phyloP scores from a whole-genome alignment of 1,284 basidiomycete genomes.

The Tylopilus sp. region DNA sequence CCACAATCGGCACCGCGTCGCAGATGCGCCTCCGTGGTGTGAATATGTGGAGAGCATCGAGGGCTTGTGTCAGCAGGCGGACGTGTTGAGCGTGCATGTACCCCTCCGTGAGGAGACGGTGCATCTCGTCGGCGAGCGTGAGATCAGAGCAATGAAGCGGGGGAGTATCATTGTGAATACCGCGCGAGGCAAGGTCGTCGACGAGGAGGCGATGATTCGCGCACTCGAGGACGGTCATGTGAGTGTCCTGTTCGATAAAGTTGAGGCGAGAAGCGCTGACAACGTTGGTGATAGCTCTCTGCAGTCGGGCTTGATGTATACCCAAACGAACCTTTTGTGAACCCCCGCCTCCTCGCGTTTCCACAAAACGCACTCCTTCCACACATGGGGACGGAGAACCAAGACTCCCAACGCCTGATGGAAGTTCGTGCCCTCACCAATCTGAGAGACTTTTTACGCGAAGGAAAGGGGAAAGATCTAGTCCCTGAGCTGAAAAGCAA shows the following conservation, averaged over 20 bases:
- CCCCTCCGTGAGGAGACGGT: slow-evolving; percentile 74
- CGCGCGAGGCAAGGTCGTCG: slow-evolving; percentile 85
- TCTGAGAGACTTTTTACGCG: slow-evolving; percentile 63
- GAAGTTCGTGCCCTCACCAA: slow-evolving; percentile 76
- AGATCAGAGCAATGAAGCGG: slow-evolving; percentile 80
- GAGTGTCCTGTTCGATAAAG: slow-evolving; percentile 28
- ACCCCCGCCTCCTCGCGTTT: slow-evolving; percentile 76
- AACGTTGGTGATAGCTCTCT: slow-evolving; percentile 52
- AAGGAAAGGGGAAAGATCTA: slow-evolving; percentile 63
- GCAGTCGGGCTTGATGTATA: slow-evolving; percentile 89
- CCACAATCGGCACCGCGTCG: slow-evolving; percentile 64
- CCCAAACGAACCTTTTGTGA: slow-evolving; percentile 84
- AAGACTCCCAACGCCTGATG: slow-evolving; percentile 81
- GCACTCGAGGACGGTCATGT: slow-evolving; percentile 86
- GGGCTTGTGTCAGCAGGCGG: slow-evolving; percentile 71
- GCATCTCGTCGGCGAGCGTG: slow-evolving; percentile 72
- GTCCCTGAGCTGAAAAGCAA: slow-evolving; percentile 56
- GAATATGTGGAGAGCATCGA: slow-evolving; percentile 74
- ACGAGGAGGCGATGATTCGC: slow-evolving; percentile 82
- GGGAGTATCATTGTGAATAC: slow-evolving; percentile 87
- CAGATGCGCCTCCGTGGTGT: slow-evolving; percentile 67
- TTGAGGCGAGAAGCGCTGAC: not conserved
- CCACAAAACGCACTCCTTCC: slow-evolving; percentile 83
- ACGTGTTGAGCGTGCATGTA: slow-evolving; percentile 79
- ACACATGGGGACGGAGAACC: slow-evolving; percentile 88